A percentile compares a stretch with the other conserved stretches of the same genome.
phyloP scores from a whole-genome alignment of 2,329 filamentous ascomycete genomes.

The Lomentospora prolificans region DNA sequence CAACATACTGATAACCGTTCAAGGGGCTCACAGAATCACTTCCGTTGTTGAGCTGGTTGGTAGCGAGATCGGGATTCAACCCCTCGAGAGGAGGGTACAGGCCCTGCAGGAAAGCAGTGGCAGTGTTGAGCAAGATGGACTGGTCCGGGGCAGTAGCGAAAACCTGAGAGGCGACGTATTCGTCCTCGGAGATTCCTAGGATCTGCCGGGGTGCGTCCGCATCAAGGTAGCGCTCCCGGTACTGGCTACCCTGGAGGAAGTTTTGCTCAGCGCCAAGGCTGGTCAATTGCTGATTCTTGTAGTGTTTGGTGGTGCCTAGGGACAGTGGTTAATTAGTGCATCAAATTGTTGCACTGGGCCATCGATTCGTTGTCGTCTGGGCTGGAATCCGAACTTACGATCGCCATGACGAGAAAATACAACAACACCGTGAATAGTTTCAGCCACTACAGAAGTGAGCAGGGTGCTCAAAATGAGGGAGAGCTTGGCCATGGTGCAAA shows the following conservation, averaged over 20 bases:
- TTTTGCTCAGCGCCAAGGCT: conserved; percentile 23
- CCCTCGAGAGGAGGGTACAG: conserved; percentile 23
- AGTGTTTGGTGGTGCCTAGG: conserved; percentile 25
- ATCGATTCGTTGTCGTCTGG: not conserved
- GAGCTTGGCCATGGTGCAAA: conserved; percentile 6
- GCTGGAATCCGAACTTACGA: conserved; percentile 15
- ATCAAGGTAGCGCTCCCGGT: conserved; percentile 14
- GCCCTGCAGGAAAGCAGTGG: conserved; percentile 25
- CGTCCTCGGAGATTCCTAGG: conserved; percentile 22
- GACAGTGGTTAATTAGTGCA: not conserved
- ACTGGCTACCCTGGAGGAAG: conserved; percentile 18
- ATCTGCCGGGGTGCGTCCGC: conserved; percentile 19
- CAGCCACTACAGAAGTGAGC: conserved; percentile 16
- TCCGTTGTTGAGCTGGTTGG: conserved; percentile 21
- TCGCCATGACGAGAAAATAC: conserved; percentile 25
- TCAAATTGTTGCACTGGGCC: too few relatives aligned
- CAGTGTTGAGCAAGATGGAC: conserved; percentile 23
- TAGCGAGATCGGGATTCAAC: conserved; percentile 17
- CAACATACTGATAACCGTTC: conserved; percentile 25
- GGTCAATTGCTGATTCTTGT: conserved; percentile 22
- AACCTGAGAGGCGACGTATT: conserved; percentile 21
- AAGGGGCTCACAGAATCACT: conserved; percentile 19
- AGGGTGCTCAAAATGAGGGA: not conserved
- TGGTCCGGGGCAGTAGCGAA: conserved; percentile 23
- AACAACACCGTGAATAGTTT: conserved; percentile 23